Evolutionary conservation across 495 filamentous ascomycete species (phyloP).

Genomic region (Penicillium ochrochloron): DNA sequence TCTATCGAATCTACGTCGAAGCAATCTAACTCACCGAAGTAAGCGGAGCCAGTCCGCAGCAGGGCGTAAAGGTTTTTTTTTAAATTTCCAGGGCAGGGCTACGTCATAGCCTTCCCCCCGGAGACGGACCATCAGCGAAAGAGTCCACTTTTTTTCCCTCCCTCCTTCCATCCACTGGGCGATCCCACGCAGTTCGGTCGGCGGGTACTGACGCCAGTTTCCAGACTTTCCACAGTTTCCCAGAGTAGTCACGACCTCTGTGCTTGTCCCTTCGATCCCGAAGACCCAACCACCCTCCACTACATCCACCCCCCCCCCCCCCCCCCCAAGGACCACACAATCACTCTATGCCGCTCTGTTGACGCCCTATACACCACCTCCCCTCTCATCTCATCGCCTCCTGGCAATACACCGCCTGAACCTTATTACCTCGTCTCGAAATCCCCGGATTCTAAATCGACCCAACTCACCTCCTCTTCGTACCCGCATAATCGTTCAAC

Average conservation of each 20-base stretch:
- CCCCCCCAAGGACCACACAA: slow-evolving; percentile 3
- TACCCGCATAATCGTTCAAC: slow-evolving; percentile 3
- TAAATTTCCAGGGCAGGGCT: slow-evolving; percentile 29
- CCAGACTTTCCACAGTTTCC: slow-evolving; percentile 13
- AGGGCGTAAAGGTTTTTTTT: slow-evolving; percentile 16
- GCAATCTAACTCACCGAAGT: not conserved
- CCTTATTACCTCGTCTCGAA: slow-evolving; percentile 21
- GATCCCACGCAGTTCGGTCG: slow-evolving; percentile 37
- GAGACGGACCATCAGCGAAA: slow-evolving; percentile 35
- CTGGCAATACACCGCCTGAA: slow-evolving; percentile 30
- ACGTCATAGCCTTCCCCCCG: slow-evolving; percentile 46
- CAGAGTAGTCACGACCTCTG: not conserved
- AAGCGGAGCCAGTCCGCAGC: not conserved
- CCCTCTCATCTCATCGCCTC: slow-evolving; percentile 5
- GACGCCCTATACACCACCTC: not conserved
- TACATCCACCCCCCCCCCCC: not conserved
- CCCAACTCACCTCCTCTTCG: slow-evolving; percentile 6
- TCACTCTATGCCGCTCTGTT: not conserved
- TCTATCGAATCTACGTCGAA: not conserved
- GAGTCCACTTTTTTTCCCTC: slow-evolving; percentile 37
- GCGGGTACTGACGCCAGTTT: slow-evolving; percentile 38
- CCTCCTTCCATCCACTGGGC: slow-evolving; percentile 28
- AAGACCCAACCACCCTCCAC: slow-evolving; percentile 7
- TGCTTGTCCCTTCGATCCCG: slow-evolving; percentile 21
- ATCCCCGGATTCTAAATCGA: slow-evolving; percentile 19